Evolutionary conservation across 768 basidiomycete species (phyloP), one percentile per base, ranked within the genome.

Genomic region (Pseudohyphozyma bogoriensis): DNA sequence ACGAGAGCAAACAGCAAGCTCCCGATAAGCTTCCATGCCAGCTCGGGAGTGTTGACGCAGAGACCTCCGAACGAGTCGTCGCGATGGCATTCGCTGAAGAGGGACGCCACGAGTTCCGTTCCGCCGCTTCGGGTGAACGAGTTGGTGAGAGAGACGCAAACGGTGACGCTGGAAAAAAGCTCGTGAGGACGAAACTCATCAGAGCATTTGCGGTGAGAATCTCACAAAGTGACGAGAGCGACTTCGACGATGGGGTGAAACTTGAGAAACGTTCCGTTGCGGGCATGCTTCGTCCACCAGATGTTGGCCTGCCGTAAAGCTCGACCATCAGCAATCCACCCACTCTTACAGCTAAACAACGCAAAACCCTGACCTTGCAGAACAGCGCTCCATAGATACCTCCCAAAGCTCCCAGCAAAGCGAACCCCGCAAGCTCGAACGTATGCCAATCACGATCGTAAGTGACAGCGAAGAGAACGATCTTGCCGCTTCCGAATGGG

Each of bases 381-480:
- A 93, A 93, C 69, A 83, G 85, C 2, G 91, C 95, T 4, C 95
- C 95, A 69, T 92, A 97, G 13, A 96, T 73, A 11, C 95, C 93
- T 13, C 95, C 93, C 62, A 95, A 82, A n/a, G 89, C 76, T 1
- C 92, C 93, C 15, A 99, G 79, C 39, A 90, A 70, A 10, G 91
- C 72, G 74, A 96, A 99, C 28, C 86, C 85, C 9, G 86, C 59
- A 18, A 96, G 79, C 72, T 97, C 92, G 69, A 85, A 85, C 24
- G 84, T 85, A 72, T 95, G 89, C 86, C 93, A 96, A 70, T 95
- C 90, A 77, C 82, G 87, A 71, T 86, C 85, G 69, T 92, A 95
- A 0, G 85, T 87, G 44, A 92, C 89, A 69, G 89, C 87, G 73
- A 91, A 91, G 45, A 95, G 77, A 0, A 95, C 91, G 26, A 96